Base-by-base conservation (phyloP, 2,329 filamentous ascomycete species). In the Epicoccum sorghinum region DNA sequence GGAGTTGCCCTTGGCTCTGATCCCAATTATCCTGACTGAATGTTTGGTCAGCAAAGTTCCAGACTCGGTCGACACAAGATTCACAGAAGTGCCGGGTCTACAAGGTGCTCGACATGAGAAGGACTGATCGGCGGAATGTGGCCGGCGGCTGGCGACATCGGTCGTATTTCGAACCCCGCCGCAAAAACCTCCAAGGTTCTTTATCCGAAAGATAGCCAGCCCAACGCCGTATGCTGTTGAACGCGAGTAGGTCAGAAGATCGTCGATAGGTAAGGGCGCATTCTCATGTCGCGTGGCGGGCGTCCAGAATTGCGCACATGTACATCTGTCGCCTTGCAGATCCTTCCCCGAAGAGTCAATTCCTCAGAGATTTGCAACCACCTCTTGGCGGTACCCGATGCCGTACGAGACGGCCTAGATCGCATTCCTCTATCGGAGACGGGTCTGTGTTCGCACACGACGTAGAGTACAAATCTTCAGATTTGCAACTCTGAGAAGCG, bases 1-100 rank as follows among this genome's bases (percentile, higher is more conserved):
- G 69, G 39, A 71, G 64, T 47, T 66, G 60, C 30, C 55, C 59
- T 46, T 65, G 64, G 46, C 58, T 60, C n/a, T 62, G 63, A 51
- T 71, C 69, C 68, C 70, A 72, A 42, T 64, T 63, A 18, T 71
- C 70, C 60, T 69, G 67, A 38, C 69, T 72, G 51, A 44, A 9
- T 52, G 44, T 50, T 46, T 54, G 58, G 69, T 72, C 63, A 70
- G 68, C 59, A 48, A 33, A 48, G 45, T 38, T 54, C 39, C 51
- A 45, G 45, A 33, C 23, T 36, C 25, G 43, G 37, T 47, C 46
- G 39, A 40, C 53, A 47, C 25, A 12, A 45, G 44, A 47, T 53
- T 55, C 49, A 56, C 54, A 36, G 57, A 48, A 50, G 18, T 46
- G 52, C 46, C 41, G 46, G 41, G 41, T 55, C 41, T 46, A 55